Base-by-base conservation (phyloP, 2,329 filamentous ascomycete genomes). In the Mariannaea sp. region DNA sequence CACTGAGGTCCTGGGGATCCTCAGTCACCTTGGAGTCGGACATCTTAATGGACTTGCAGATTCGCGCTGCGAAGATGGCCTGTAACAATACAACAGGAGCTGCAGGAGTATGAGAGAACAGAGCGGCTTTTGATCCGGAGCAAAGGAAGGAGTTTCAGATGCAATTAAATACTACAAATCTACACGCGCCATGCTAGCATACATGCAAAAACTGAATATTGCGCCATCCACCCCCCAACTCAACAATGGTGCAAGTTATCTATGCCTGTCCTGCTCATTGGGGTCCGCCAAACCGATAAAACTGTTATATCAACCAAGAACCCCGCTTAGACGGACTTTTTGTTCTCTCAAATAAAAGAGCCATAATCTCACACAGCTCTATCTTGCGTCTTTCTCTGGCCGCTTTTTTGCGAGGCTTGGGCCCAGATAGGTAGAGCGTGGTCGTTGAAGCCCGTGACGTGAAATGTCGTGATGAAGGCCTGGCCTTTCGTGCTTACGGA, bases 1-100 rank as follows among this genome's bases (percentile, higher is more conserved):
- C 62, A 3, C 62, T 65, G 5, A 60, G 56, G n/a, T 65, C 56
- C 1, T 52, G 56, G 1, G 56, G n/a, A 19, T 41, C 38, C 17
- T 43, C 50, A 7, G 17, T 24, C 38, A 43, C 44, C 32, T 53
- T 53, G 9, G 39, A 43, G 3, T 36, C 30, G 2, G 24, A 7
- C 50, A 53, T 53, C 17, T 2, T 45, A 32, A 16, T 8, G 19
- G 29, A 7, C 8, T 26, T 24, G 27, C 12, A 20, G 17, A 38
- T 5, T 20, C 33, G 17, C 17, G 7, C 33, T 8, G 14, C 8
- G 9, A 8, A 35, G 14, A 6, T 35, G 8, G n/a, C 3, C 33
- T 7, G 7, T 16, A 10, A 36, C 7, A 10, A 36, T 4, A 19
- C 10, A 20, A 39, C 16, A 39, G 35, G 4, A 12, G 13, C 17